Evolutionary conservation across 2,329 filamentous ascomycete species (phyloP).

Genomic region (Meredithiella fracta): DNA sequence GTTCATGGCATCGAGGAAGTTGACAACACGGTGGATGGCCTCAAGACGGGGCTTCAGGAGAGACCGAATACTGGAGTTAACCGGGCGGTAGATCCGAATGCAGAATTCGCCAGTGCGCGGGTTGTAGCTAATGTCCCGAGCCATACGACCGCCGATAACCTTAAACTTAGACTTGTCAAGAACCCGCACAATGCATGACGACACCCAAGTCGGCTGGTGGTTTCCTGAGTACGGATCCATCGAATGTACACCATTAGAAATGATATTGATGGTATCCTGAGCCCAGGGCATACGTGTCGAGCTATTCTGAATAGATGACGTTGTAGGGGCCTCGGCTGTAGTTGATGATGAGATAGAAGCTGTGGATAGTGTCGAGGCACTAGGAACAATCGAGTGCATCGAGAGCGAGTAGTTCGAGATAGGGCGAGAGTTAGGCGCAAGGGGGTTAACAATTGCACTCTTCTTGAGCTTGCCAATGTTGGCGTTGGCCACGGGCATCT

Average conservation of each 20-base stretch:
- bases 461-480: slow-evolving; percentile 22
- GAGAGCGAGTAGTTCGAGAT: slow-evolving; percentile 26
- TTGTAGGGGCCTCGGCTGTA: background rate
- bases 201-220: slow-evolving; percentile 24
- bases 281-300: slow-evolving; percentile 32
- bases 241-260: slow-evolving; percentile 33
- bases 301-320: background rate
- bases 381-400: slow-evolving; percentile 30
- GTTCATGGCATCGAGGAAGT: slow-evolving; percentile 50
- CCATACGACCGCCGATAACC: slow-evolving; percentile 37
- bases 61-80: slow-evolving; percentile 42
- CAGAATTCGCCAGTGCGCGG: slow-evolving; percentile 43
- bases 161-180: slow-evolving; percentile 36
- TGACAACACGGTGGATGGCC: slow-evolving; percentile 53
- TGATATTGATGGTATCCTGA: slow-evolving; percentile 39
- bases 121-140: slow-evolving; percentile 47
- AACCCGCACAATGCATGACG: slow-evolving; percentile 40
- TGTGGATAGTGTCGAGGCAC: slow-evolving; percentile 1
- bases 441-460: slow-evolving; percentile 26
- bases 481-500: slow-evolving; percentile 24
- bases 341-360: background rate
- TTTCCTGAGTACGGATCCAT: slow-evolving; percentile 1
- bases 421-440: slow-evolving; percentile 22
- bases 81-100: slow-evolving; percentile 39
- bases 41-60: slow-evolving; percentile 44